Evolutionary conservation across 768 basidiomycete species (phyloP).

Genomic region (Chalciporus chontae): DNA sequence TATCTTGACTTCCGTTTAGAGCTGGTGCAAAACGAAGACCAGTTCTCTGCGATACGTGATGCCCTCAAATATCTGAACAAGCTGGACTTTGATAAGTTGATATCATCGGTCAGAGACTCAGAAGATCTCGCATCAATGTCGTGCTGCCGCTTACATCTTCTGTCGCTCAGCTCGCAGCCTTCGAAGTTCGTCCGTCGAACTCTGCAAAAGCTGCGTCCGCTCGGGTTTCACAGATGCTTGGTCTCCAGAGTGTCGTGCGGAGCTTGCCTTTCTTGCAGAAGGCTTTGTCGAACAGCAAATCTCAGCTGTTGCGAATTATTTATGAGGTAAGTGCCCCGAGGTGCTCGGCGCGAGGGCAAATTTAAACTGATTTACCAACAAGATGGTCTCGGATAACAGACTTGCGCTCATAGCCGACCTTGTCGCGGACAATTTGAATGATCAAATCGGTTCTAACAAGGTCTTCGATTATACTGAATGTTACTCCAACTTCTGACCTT

Average conservation of each 20-base stretch:
- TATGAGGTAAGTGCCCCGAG: constrained; percentile 43
- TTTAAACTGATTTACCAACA: not conserved
- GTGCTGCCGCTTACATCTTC: not conserved
- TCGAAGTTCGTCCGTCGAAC: constrained; percentile 51
- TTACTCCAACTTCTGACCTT: not conserved
- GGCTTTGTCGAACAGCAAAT: constrained; percentile 55
- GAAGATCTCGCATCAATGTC: not conserved
- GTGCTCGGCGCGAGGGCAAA: not conserved
- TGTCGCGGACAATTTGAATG: constrained; percentile 67
- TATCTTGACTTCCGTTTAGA: constrained; percentile 41
- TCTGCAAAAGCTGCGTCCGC: constrained; percentile 62
- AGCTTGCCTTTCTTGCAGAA: constrained; percentile 60
- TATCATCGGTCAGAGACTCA: constrained; percentile 59
- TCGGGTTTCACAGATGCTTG: constrained; percentile 76
- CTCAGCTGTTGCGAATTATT: constrained; percentile 61
- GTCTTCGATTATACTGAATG: constrained; percentile 33
- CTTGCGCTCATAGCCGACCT: constrained; percentile 58
- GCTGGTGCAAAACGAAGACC: constrained; percentile 71
- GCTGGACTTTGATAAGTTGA: constrained; percentile 86
- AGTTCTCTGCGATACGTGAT: constrained; percentile 62
- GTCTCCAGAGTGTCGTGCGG: constrained; percentile 68
- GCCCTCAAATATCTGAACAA: constrained; percentile 71
- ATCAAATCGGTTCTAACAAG: constrained; percentile 59
- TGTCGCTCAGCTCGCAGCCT: constrained; percentile 55
- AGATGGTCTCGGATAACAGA: constrained; percentile 78